Conservation (phyloP, 371 early-diverging fungal genomes). For the Mucor sp. region DNA sequence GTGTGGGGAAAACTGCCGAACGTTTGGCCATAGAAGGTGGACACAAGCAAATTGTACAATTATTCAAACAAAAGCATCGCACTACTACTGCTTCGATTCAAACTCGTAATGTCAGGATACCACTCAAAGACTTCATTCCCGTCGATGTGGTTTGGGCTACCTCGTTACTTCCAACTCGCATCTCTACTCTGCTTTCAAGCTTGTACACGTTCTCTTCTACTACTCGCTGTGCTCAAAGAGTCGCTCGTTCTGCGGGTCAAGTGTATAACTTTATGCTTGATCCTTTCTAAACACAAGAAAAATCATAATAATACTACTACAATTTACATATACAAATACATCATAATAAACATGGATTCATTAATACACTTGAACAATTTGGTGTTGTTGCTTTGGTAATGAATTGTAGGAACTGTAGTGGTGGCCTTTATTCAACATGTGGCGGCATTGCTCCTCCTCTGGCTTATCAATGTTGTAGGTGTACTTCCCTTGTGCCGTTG, state of each 20-base stretch:
- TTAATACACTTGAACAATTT: too few relatives aligned
- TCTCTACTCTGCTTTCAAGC: constrained; percentile 22
- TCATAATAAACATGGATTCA: too few relatives aligned
- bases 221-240: constrained; percentile 27
- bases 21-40: constrained; percentile 41
- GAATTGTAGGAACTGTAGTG: too few relatives aligned
- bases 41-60: constrained; percentile 26
- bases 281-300: constrained; percentile 28
- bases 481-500: too few relatives aligned
- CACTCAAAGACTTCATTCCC: constrained; percentile 40
- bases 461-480: too few relatives aligned
- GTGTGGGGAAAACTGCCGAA: constrained; percentile 43
- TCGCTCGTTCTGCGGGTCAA: constrained; percentile 36
- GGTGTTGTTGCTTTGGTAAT: too few relatives aligned
- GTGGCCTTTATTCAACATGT: too few relatives aligned
- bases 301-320: too few relatives aligned
- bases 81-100: neutral
- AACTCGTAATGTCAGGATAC: constrained; percentile 22
- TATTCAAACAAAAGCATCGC: constrained; percentile 22
- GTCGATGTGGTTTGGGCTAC: constrained; percentile 16
- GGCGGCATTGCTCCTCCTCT: too few relatives aligned
- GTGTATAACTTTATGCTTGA: constrained; percentile 48
- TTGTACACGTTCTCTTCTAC: constrained; percentile 35
- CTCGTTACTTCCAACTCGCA: constrained; percentile 24
- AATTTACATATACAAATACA: too few relatives aligned